A percentile compares a stretch with the other conserved stretches of the same genome.
Evolutionary conservation across 2,329 filamentous ascomycete genomes (phyloP).

Genomic region (Gyromitra esculenta): DNA sequence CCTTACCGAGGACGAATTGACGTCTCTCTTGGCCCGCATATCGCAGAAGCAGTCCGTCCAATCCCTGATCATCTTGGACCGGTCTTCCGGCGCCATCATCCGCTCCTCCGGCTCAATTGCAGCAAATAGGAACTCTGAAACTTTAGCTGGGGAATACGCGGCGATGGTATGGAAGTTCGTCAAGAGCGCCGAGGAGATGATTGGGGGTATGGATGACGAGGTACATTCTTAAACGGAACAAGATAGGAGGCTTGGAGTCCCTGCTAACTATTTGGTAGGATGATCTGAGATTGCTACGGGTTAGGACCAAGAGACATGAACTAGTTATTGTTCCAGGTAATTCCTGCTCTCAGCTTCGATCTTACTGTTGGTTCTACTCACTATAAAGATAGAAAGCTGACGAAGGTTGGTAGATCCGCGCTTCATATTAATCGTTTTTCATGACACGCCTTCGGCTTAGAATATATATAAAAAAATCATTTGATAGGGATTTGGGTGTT

Average conservation of each 20-base stretch:
- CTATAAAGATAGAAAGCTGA: slow-evolving; percentile 4
- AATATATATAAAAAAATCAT: not conserved
- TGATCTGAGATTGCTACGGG: slow-evolving; percentile 76
- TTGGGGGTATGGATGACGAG: slow-evolving; percentile 78
- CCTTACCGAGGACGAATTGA: slow-evolving; percentile 55
- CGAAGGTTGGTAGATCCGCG: slow-evolving; percentile 68
- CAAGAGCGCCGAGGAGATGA: slow-evolving; percentile 72
- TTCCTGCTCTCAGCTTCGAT: slow-evolving; percentile 41
- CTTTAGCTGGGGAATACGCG: slow-evolving; percentile 76
- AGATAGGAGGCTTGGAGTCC: slow-evolving; percentile 10
- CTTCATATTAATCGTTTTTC: slow-evolving; percentile 80
- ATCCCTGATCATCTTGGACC: slow-evolving; percentile 78
- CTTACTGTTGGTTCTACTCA: slow-evolving; percentile 12
- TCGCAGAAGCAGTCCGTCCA: slow-evolving; percentile 82
- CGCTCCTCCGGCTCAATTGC: slow-evolving; percentile 73
- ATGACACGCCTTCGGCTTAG: slow-evolving; percentile 72
- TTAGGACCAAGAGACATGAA: slow-evolving; percentile 86
- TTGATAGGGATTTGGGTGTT: slow-evolving; percentile 20
- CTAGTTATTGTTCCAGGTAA: slow-evolving; percentile 78
- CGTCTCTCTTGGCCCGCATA: slow-evolving; percentile 69
- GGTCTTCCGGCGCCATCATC: slow-evolving; percentile 76
- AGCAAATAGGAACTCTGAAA: slow-evolving; percentile 64
- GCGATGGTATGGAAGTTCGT: slow-evolving; percentile 80
- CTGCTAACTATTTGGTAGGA: slow-evolving; percentile 62
- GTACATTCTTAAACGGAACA: slow-evolving; percentile 60